A percentile compares a stretch with the other conserved stretches of the same genome.
phyloP scores from a whole-genome alignment of 495 filamentous ascomycete species.

The Glonium stellatum region DNA sequence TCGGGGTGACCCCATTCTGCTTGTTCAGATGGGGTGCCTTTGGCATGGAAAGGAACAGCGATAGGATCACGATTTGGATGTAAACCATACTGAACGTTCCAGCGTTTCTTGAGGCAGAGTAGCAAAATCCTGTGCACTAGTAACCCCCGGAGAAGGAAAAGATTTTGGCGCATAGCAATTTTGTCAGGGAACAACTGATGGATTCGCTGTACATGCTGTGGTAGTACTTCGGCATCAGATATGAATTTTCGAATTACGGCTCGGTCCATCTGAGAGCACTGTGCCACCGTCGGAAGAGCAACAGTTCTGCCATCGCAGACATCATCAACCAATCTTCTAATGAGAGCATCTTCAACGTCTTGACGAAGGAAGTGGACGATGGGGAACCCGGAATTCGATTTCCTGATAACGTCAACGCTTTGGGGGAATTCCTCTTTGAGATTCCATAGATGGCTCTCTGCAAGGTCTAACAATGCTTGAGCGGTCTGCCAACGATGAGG shows the following conservation, averaged over 20 bases:
- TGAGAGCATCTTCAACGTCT: constrained; percentile 36
- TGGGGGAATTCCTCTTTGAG: constrained; percentile 36
- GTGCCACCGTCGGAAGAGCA: constrained; percentile 29
- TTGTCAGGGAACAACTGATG: constrained; percentile 32
- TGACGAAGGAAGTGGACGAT: constrained; percentile 39
- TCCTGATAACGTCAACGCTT: constrained; percentile 41
- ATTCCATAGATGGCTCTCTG: constrained; percentile 30
- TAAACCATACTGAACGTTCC: constrained; percentile 44
- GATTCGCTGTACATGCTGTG: constrained; percentile 21
- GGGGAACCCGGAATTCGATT: constrained; percentile 34
- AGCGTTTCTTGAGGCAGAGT: constrained; percentile 38
- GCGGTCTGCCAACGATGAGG: constrained; percentile 44
- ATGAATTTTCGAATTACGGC: constrained; percentile 34
- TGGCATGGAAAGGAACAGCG: constrained; percentile 43
- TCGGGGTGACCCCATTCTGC: constrained; percentile 52
- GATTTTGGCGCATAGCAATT: constrained; percentile 27
- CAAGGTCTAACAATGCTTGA: constrained; percentile 40
- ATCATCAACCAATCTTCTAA: constrained; percentile 31
- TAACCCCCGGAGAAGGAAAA: constrained; percentile 40
- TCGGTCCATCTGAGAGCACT: constrained; percentile 16
- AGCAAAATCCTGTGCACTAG: constrained; percentile 40
- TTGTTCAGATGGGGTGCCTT: constrained; percentile 43
- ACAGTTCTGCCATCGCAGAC: constrained; percentile 29
- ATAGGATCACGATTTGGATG: constrained; percentile 39
- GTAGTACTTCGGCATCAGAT: constrained; percentile 18